A percentile compares a stretch with the other conserved stretches of the same genome.
Evolutionary conservation across 306 rosid species (phyloP).

Genomic region (Pachyrhizus erosus): DNA sequence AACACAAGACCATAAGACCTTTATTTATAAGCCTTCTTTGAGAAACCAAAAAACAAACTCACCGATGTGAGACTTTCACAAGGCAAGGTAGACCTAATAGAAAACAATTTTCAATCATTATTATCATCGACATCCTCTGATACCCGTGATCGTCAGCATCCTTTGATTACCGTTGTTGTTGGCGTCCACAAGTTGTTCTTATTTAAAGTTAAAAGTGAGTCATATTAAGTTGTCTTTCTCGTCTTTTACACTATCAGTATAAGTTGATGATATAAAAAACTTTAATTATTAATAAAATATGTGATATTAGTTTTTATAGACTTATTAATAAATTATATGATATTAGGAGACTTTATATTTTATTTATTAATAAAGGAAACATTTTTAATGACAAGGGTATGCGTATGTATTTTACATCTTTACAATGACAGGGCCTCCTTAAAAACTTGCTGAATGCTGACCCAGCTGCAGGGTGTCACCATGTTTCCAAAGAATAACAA

Average conservation of each 20-base stretch:
- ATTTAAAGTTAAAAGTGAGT: too few species aligned
- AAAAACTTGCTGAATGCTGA: not conserved
- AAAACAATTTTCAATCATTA: not conserved
- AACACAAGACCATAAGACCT: too few species aligned
- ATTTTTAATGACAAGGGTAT: not conserved
- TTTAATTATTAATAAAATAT: too few species aligned
- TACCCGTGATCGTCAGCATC: not conserved
- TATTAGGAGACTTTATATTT: not conserved
- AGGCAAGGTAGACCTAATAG: too few species aligned
- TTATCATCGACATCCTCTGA: not conserved
- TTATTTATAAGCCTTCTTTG: too few species aligned
- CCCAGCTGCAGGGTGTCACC: not conserved
- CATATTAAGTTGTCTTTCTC: not conserved
- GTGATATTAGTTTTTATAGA: too few species aligned
- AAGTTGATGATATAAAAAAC: too few species aligned
- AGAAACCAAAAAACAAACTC: too few species aligned
- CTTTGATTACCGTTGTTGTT: not conserved
- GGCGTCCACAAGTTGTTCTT: not conserved
- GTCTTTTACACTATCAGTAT: too few species aligned
- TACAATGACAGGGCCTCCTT: not conserved
- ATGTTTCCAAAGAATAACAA: not conserved
- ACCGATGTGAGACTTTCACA: too few species aligned
- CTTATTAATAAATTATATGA: too few species aligned
- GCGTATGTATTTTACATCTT: not conserved
- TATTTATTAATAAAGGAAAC: not conserved